phyloP scores from a whole-genome alignment of 768 basidiomycete genomes.

The Neoboletus subvelutipes region DNA sequence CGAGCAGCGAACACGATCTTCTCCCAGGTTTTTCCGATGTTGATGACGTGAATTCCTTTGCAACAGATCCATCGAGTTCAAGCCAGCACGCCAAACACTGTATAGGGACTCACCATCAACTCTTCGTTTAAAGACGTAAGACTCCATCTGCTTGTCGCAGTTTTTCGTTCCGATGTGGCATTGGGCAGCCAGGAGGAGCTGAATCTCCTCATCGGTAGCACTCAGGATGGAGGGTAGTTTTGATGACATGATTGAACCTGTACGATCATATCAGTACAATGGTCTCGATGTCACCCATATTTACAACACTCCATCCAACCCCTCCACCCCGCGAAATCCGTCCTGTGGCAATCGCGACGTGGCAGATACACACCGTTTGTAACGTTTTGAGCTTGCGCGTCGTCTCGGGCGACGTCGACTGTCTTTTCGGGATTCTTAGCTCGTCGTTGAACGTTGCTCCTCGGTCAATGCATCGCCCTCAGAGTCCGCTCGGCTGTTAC shows the following conservation, averaged over 20 bases:
- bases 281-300: conserved; percentile 29
- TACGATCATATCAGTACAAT: conserved; percentile 29
- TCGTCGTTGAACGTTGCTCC: conserved; percentile 21
- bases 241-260: conserved; percentile 58
- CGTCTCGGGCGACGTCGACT: conserved; percentile 43
- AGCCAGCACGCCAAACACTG: conserved; percentile 9
- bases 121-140: conserved; percentile 97
- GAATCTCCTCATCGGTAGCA: conserved; percentile 97
- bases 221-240: conserved; percentile 93
- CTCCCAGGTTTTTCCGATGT: conserved; percentile 99
- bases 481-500: conserved; percentile 26
- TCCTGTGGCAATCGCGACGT: conserved; percentile 7
- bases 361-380: conserved; percentile 39
- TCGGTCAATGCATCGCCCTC: conserved; percentile 2
- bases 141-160: conserved; percentile 98
- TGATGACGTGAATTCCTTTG: conserved; percentile 91
- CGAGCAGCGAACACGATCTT: conserved; percentile 98
- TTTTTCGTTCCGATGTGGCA: conserved; percentile 98
- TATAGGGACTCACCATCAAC: conserved; percentile 71
- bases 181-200: conserved; percentile 91
- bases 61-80: conserved; percentile 7
- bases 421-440: conserved; percentile 26
- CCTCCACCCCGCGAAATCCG: conserved; percentile 8
- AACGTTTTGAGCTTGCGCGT: conserved; percentile 39
- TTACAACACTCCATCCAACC: conserved; percentile 37